Conservation (phyloP, 371 early-diverging fungal genomes). For the Chytridium lagenaria region DNA sequence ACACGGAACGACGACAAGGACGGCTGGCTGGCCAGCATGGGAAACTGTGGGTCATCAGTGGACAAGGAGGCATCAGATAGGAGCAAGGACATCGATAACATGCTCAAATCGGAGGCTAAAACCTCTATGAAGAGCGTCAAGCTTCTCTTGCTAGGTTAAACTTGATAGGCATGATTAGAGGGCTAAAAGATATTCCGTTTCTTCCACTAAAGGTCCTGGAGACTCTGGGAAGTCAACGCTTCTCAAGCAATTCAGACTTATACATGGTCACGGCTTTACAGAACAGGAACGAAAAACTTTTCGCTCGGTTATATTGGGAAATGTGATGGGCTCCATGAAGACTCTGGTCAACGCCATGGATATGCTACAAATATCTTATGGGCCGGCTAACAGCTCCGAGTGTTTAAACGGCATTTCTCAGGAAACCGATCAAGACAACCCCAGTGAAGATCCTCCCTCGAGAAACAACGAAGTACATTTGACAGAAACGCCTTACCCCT, state of each 20-base stretch:
- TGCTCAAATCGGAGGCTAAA: conserved; percentile 1
- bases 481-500: conserved; percentile 58
- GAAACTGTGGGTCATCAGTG: neutral
- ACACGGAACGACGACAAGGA: neutral
- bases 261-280: conserved; percentile 86
- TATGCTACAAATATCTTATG: conserved; percentile 24
- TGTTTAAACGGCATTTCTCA: neutral
- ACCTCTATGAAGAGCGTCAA: conserved; percentile 25
- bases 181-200: neutral
- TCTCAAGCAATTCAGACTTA: conserved; percentile 62
- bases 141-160: conserved; percentile 28
- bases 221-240: conserved; percentile 52
- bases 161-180: neutral
- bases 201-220: conserved; percentile 37
- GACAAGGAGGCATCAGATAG: neutral
- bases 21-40: neutral
- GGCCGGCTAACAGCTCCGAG: conserved; percentile 11
- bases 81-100: conserved; percentile 5
- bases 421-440: neutral
- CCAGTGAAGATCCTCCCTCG: neutral
- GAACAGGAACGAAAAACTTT: conserved; percentile 75
- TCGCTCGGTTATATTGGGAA: conserved; percentile 68
- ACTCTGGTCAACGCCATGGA: conserved; percentile 26
- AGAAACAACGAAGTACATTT: conserved; percentile 34
- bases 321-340: conserved; percentile 17